These are phyloP conservation scores for Neurospora intermedia DNA, from an alignment of 495 filamentous ascomycete species.

Conservation along the genomic window DNA sequence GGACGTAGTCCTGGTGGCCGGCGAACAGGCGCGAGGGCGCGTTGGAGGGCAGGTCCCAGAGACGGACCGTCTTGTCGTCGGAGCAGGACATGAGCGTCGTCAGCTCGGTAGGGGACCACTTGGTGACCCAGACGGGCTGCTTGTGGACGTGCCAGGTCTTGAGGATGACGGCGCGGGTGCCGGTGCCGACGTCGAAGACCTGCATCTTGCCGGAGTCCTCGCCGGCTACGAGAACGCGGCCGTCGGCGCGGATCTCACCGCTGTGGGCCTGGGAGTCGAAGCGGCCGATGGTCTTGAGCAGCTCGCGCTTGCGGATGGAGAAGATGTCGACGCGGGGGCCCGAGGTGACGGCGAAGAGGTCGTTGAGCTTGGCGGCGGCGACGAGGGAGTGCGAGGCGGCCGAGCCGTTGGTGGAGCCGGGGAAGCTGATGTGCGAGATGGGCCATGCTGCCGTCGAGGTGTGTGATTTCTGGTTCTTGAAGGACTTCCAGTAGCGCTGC, in stretches of 20 bases:
- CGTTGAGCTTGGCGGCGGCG: slow-evolving; percentile 39
- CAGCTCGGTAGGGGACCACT: slow-evolving; percentile 76
- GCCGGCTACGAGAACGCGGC: slow-evolving; percentile 77
- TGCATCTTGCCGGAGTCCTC: slow-evolving; percentile 85
- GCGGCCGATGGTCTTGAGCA: slow-evolving; percentile 81
- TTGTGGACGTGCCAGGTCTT: slow-evolving; percentile 96
- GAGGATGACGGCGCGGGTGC: slow-evolving; percentile 68
- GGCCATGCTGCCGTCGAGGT: slow-evolving; percentile 77
- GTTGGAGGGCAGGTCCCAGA: slow-evolving; percentile 88
- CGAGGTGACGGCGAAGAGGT: slow-evolving; percentile 85
- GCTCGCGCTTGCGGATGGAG: slow-evolving; percentile 77
- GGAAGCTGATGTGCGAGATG: slow-evolving; percentile 80
- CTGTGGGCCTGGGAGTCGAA: slow-evolving; percentile 83
- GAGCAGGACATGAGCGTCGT: slow-evolving; percentile 74
- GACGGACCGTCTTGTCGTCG: slow-evolving; percentile 82
- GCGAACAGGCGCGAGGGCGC: slow-evolving; percentile 62
- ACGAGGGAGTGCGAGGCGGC: slow-evolving; percentile 34
- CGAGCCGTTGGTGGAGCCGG: slow-evolving; percentile 34
- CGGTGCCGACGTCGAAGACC: slow-evolving; percentile 70
- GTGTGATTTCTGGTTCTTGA: slow-evolving; percentile 77
- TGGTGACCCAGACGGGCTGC: slow-evolving; percentile 85
- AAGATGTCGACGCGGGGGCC: slow-evolving; percentile 88
- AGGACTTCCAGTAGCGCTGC: slow-evolving; percentile 85
- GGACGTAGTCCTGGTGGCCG: slow-evolving; percentile 91
- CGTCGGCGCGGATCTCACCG: slow-evolving; percentile 80